Conservation (phyloP, 768 basidiomycete species). For the Phanerodontia chrysosporium region DNA sequence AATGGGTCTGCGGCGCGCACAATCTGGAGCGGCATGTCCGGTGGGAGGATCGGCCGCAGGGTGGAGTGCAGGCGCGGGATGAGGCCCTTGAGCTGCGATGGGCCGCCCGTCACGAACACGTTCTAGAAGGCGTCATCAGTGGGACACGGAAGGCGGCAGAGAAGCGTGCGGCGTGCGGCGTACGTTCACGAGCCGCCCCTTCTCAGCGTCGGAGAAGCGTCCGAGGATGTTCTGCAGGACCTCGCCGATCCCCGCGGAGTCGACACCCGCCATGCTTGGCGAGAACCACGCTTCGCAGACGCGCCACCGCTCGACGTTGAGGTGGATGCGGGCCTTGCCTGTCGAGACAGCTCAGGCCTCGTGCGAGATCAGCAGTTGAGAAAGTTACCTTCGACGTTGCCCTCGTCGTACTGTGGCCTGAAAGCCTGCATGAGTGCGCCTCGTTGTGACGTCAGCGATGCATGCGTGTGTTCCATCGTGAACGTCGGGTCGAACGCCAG, state of each 20-base stretch:
- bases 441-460: slow-evolving; percentile 67
- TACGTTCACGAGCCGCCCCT: slow-evolving; percentile 74
- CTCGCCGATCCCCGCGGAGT: slow-evolving; percentile 93
- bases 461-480: slow-evolving; percentile 75
- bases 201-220: slow-evolving; percentile 64
- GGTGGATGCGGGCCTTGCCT: slow-evolving; percentile 75
- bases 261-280: slow-evolving; percentile 90
- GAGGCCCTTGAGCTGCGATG: slow-evolving; percentile 72
- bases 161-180: slow-evolving; percentile 10
- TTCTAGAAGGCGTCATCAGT: slow-evolving; percentile 45
- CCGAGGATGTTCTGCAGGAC: slow-evolving; percentile 80
- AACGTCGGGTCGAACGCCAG: slow-evolving; percentile 84
- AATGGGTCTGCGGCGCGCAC: slow-evolving; percentile 58
- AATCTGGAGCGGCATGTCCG: slow-evolving; percentile 70
- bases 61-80: slow-evolving; percentile 60
- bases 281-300: slow-evolving; percentile 92
- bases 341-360: too few relatives aligned
- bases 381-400: slow-evolving; percentile 65
- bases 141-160: background rate
- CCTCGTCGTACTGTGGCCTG: slow-evolving; percentile 72
- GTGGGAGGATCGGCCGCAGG: slow-evolving; percentile 82
- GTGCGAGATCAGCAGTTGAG: too few relatives aligned
- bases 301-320: slow-evolving; percentile 87
- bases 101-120: slow-evolving; percentile 84
- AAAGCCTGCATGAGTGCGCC: slow-evolving; percentile 88